Conservation (phyloP, 495 filamentous ascomycete genomes). For the Antarctomyces pellizariae region DNA sequence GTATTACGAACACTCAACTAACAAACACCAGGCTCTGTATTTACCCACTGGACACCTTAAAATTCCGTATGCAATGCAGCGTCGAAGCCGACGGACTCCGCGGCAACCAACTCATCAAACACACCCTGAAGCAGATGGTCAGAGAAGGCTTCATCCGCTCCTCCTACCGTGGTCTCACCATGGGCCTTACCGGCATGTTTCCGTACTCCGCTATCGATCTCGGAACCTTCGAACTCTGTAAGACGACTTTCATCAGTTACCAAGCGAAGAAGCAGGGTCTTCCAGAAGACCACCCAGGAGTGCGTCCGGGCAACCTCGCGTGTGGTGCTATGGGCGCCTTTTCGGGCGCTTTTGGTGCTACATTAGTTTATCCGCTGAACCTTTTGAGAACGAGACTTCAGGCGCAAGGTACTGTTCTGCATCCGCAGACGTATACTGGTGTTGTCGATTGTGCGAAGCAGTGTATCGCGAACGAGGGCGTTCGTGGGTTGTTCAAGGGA, state of each 20-base stretch:
- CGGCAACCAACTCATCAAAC: constrained; percentile 64
- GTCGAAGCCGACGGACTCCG: constrained; percentile 63
- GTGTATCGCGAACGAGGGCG: constrained; percentile 63
- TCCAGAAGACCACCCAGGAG: constrained; percentile 71
- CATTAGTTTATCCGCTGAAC: constrained; percentile 84
- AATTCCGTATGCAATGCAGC: constrained; percentile 92
- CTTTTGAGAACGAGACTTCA: constrained; percentile 83
- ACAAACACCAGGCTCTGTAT: constrained; percentile 44
- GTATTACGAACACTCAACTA: constrained; percentile 2
- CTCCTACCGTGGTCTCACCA: constrained; percentile 79
- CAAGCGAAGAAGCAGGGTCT: constrained; percentile 46
- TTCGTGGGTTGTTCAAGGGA: constrained; percentile 79
- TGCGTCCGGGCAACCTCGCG: constrained; percentile 46
- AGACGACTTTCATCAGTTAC: constrained; percentile 40
- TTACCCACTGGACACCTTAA: constrained; percentile 91
- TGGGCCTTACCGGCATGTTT: constrained; percentile 89
- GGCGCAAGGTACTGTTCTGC: constrained; percentile 77
- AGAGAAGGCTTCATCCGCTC: constrained; percentile 42
- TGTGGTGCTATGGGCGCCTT: constrained; percentile 70
- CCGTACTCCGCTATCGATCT: constrained; percentile 95
- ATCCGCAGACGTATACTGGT: constrained; percentile 75
- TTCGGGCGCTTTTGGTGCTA: constrained; percentile 84
- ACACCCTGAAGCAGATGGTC: constrained; percentile 70
- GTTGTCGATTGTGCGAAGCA: constrained; percentile 67
- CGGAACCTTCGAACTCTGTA: constrained; percentile 82